A percentile compares a stretch with the other conserved stretches of the same genome.
phyloP scores from a whole-genome alignment of 768 basidiomycete genomes.

The Neoboletus magnificus region DNA sequence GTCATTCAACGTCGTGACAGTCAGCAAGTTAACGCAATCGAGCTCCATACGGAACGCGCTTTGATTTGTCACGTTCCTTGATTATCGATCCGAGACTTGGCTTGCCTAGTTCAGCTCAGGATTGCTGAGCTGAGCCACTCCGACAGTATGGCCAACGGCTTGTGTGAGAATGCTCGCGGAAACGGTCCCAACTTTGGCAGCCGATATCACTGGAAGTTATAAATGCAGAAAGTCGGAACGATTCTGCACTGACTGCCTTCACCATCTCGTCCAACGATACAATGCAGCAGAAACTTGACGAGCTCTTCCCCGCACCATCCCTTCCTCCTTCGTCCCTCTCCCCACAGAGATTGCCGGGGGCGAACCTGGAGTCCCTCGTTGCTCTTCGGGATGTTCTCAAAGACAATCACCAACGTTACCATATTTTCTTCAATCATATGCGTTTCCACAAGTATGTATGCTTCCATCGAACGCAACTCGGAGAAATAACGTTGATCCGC shows the following conservation, averaged over 20 bases:
- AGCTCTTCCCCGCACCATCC: constrained; percentile 25
- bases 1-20: background rate
- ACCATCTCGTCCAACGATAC: constrained; percentile 8
- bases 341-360: constrained; percentile 29
- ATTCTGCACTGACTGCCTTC: background rate
- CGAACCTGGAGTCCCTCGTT: constrained; percentile 19
- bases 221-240: too few relatives aligned
- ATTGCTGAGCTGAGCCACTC: too few relatives aligned
- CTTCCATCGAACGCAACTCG: too few relatives aligned
- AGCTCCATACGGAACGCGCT: background rate
- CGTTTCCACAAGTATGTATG: constrained; percentile 50
- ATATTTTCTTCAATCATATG: constrained; percentile 46
- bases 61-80: background rate
- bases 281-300: constrained; percentile 8
- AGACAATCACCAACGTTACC: constrained; percentile 47
- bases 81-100: background rate
- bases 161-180: too few relatives aligned
- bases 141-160: too few relatives aligned
- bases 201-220: too few relatives aligned
- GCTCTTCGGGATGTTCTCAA: constrained; percentile 35
- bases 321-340: constrained; percentile 23
- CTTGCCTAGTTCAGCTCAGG: background rate
- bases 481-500: background rate
- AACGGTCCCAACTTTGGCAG: too few relatives aligned
- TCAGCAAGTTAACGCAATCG: background rate